Evolutionary conservation across 352 stramenopile species (phyloP), one percentile per base, ranked within the genome.

Genomic region (Globisporangium middletonii): DNA sequence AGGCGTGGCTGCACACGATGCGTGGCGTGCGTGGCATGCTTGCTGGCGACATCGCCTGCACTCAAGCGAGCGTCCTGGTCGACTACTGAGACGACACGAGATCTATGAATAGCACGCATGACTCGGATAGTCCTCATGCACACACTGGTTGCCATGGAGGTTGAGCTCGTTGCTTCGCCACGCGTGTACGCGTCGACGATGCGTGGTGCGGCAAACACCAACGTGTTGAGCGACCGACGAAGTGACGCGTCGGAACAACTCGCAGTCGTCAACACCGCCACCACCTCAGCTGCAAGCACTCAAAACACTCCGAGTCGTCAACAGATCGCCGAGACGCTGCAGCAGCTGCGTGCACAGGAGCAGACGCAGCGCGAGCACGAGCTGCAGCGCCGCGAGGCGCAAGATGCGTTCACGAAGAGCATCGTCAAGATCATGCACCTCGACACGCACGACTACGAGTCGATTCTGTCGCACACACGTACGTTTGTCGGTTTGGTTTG

Each of bases 361-460:
- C 26, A 52, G 26, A 28, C 60, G 30, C 53, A 47, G 9, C 44
- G 60, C 48, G 72, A 72, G 57, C 28, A 30, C 4, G 63, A 63
- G 28, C 60, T 38, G 2, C 61, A 59, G 15, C 50, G 48, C n/a
- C 64, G 55, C 9, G 63, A 71, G 13, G 47, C 33, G 12, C 67
- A 83, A 55, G 59, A 64, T 18, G 62, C 79, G 3, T 62, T 53
- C 44, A 88, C 75, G 51, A 73, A 73, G n/a, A 77, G 71, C 50
- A 50, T 86, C 27, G 59, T 83, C 52, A 68, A 75, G 12, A 49
- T 88, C 52, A 71, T 75, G 65, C 73, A 83, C 23, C 55, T 84
- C n/a, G 73, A 84, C 33, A 69, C 67, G 15, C 55, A 53, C 1
- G 73, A 85, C 58, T 61, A 69, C 43, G 41, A 38, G 19, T 63